A percentile compares a stretch with the other conserved stretches of the same genome.
These are phyloP conservation scores for Dorcoceras hygrometricum DNA, from an alignment of 257 asterid genomes.

Conservation along the genomic window DNA sequence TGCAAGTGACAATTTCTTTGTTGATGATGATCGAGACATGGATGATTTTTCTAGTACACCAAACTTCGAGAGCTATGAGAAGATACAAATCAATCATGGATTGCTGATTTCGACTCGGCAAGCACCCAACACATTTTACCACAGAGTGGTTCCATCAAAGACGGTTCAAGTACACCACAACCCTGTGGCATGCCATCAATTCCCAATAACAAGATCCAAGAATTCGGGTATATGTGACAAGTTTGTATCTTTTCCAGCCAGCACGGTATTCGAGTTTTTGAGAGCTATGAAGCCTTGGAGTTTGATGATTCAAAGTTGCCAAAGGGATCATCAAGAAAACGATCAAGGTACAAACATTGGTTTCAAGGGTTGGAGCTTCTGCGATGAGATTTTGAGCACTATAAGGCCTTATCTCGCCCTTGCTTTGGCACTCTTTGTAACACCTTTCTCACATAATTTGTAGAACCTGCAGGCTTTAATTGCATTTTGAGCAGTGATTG, in stretches of 20 bases:
- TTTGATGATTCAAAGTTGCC: conserved; percentile 20
- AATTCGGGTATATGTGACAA: conserved; percentile 15
- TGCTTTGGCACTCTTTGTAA: conserved; percentile 39
- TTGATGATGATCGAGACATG: conserved; percentile 40
- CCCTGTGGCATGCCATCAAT: conserved; percentile 27
- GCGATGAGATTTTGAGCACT: conserved; percentile 27
- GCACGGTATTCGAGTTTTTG: conserved; percentile 6
- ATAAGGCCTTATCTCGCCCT: conserved; percentile 38
- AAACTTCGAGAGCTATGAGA: conserved; percentile 38
- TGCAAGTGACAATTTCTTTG: conserved; percentile 38
- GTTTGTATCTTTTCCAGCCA: conserved; percentile 22
- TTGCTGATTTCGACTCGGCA: conserved; percentile 59
- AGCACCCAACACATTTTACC: conserved; percentile 46
- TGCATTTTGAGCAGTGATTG: not conserved
- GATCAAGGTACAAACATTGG: conserved; percentile 11
- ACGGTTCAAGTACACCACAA: conserved; percentile 48
- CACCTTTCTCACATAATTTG: conserved; percentile 28
- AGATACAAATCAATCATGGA: conserved; percentile 46
- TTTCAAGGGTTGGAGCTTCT: conserved; percentile 22
- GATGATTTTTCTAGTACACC: conserved; percentile 46
- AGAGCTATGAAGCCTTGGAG: conserved; percentile 5
- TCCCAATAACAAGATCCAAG: conserved; percentile 25
- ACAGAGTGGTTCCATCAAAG: conserved; percentile 53
- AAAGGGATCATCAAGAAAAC: conserved; percentile 6
- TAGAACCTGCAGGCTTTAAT: conserved; percentile 12